These are phyloP conservation scores for Pleurotus tuber-regium DNA, from an alignment of 768 basidiomycete species.

Conservation along the genomic window DNA sequence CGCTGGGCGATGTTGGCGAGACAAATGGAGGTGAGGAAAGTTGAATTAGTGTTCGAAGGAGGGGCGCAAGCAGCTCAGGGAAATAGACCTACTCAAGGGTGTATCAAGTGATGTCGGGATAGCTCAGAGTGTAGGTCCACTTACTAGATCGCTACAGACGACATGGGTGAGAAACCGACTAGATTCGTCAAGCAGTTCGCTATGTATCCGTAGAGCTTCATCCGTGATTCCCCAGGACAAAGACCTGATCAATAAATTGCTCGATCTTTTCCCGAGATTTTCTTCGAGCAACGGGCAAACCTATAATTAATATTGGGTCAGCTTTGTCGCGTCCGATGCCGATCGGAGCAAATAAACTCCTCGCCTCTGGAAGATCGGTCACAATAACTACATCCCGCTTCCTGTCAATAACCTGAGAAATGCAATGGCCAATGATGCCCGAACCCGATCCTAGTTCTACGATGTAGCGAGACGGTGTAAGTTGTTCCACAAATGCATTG, in stretches of 20 bases:
- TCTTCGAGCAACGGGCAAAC: constrained; percentile 44
- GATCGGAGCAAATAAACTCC: not conserved
- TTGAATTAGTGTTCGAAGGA: constrained; percentile 71
- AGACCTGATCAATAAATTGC: constrained; percentile 45
- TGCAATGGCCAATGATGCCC: constrained; percentile 52
- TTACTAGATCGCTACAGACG: constrained; percentile 81
- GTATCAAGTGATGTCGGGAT: not conserved
- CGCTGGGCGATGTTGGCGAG: constrained; percentile 10
- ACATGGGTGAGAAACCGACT: constrained; percentile 53
- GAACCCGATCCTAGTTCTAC: constrained; percentile 84
- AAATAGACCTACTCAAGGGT: constrained; percentile 70
- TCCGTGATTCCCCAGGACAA: constrained; percentile 67
- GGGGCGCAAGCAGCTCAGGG: constrained; percentile 73
- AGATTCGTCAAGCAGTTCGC: constrained; percentile 29
- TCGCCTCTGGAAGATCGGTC: constrained; percentile 81
- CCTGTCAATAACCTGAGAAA: constrained; percentile 29
- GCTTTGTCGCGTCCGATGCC: not conserved
- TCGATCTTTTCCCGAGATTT: constrained; percentile 29
- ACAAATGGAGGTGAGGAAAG: constrained; percentile 56
- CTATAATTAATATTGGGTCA: constrained; percentile 20
- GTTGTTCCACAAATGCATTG: constrained; percentile 13
- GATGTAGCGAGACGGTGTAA: constrained; percentile 27
- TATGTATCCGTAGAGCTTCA: constrained; percentile 39
- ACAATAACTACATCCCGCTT: constrained; percentile 49
- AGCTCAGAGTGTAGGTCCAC: constrained; percentile 30